Evolutionary conservation across 441 rosid species (phyloP), one percentile per base, ranked within the genome.

Genomic region (Pelargonium australe): DNA sequence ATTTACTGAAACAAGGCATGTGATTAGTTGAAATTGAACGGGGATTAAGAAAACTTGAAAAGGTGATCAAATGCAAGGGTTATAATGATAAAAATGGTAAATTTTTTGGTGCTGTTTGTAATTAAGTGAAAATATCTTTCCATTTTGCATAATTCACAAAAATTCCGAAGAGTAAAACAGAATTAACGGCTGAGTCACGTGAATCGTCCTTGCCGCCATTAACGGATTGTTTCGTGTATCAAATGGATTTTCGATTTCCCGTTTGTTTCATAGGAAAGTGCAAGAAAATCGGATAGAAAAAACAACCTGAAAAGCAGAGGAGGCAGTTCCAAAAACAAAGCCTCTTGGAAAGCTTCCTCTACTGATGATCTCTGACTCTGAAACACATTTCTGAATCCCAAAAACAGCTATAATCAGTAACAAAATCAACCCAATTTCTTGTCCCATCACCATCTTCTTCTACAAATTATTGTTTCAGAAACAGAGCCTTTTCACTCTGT

Each of bases 281-380:
- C 17, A 53, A 14, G 20, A 14, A 53, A 2, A 9, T 0, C 5
- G 64, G 41, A 65, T 16, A 13, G 13, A 63, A 43, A 13, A 19
- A 41, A 66, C 68, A 57, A 89, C 97, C 97, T 95, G 98, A 73
- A 83, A 95, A 76, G 99, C 88, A 49, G 99, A 84, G 60, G 98
- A 90, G 34, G 98, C 97, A 1, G 99, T 95, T 64, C 99, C 98
- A 13, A 95, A 95, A 61, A 86, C 87, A 80, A 95, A 95, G 1
- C 89, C 97, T 7, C 82, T 70, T 0, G 98, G 98, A 67, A 95
- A 95, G 75, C 89, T 89, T 49, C 80, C 75, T 72, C 97, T 86
- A 58, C 65, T 83, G 4, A 94, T 87, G 71, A 25, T 17, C 14
- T 80, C 23, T 16, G 61, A 16, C 1, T 16, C 76, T 2, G 81